A percentile compares a stretch with the other conserved stretches of the same genome.
Evolutionary conservation across 495 filamentous ascomycete genomes (phyloP).

Genomic region (Penicillium odoratum): DNA sequence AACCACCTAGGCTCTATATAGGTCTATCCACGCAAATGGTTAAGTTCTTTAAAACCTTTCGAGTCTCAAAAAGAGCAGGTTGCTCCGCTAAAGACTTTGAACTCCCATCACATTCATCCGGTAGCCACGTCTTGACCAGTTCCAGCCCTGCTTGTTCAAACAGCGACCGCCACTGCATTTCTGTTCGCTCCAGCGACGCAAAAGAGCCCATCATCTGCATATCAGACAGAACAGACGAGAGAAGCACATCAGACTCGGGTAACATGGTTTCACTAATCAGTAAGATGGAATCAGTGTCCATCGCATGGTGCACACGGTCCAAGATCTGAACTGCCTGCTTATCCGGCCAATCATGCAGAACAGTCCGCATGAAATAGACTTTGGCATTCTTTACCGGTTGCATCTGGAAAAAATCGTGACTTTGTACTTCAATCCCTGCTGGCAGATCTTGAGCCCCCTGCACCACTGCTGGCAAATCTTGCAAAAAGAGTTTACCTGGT

Average conservation of each 20-base stretch:
- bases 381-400: slow-evolving; percentile 44
- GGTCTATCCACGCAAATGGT: background rate
- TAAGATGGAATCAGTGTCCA: slow-evolving; percentile 41
- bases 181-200: slow-evolving; percentile 36
- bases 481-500: slow-evolving; percentile 50
- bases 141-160: slow-evolving; percentile 54
- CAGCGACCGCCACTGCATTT: slow-evolving; percentile 18
- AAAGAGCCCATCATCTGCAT: slow-evolving; percentile 41
- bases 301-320: slow-evolving; percentile 36
- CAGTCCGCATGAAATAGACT: slow-evolving; percentile 33
- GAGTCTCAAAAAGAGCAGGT: slow-evolving; percentile 16
- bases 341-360: slow-evolving; percentile 54
- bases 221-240: slow-evolving; percentile 29
- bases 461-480: slow-evolving; percentile 46
- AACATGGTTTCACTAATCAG: slow-evolving; percentile 43
- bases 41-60: background rate
- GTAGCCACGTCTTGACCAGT: slow-evolving; percentile 46
- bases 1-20: too few species aligned
- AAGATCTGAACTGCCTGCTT: slow-evolving; percentile 43
- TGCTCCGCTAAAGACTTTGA: slow-evolving; percentile 12
- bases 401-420: slow-evolving; percentile 50
- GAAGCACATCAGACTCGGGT: slow-evolving; percentile 13
- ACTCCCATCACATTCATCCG: slow-evolving; percentile 9
- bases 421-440: slow-evolving; percentile 31
- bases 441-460: slow-evolving; percentile 27